Conservation (phyloP, 441 rosid species). For the Populus hybrid region DNA sequence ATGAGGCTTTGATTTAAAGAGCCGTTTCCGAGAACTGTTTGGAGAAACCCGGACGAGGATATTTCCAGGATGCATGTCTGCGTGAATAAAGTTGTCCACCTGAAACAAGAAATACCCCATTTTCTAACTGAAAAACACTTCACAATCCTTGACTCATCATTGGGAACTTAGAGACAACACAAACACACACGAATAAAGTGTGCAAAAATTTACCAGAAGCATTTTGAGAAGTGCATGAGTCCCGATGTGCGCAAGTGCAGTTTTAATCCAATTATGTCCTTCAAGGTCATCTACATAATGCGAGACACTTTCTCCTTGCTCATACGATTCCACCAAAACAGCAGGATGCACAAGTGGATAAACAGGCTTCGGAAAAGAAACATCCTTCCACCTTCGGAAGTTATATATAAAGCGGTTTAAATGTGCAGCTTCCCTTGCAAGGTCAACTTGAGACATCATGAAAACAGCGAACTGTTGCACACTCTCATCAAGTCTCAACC, state of each 20-base stretch:
- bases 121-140: constrained; percentile 1
- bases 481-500: constrained; percentile 98
- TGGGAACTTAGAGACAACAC: not conserved
- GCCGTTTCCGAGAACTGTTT: constrained; percentile 61
- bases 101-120: constrained; percentile 35
- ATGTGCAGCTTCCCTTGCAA: constrained; percentile 99
- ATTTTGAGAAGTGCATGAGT: constrained; percentile 98
- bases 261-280: constrained; percentile 73
- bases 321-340: constrained; percentile 96
- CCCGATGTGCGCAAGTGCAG: constrained; percentile 93
- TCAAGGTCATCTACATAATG: constrained; percentile 78
- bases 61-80: constrained; percentile 99
- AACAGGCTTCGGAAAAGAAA: constrained; percentile 97
- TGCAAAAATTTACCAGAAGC: constrained; percentile 82
- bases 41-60: constrained; percentile 82
- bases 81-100: constrained; percentile 99
- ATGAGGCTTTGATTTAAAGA: constrained; percentile 90
- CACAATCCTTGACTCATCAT: not conserved
- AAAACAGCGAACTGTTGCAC: constrained; percentile 96
- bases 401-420: constrained; percentile 93
- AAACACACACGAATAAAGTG: too few relatives aligned
- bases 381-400: constrained; percentile 95
- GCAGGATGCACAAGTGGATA: constrained; percentile 99
- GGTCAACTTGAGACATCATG: constrained; percentile 99
- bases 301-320: constrained; percentile 92